Percentiles rank a stretch among this genome's conserved stretches.
Evolutionary conservation across 108 stramenopile genomes (phyloP).

Genomic region (Cyclotella sp.): DNA sequence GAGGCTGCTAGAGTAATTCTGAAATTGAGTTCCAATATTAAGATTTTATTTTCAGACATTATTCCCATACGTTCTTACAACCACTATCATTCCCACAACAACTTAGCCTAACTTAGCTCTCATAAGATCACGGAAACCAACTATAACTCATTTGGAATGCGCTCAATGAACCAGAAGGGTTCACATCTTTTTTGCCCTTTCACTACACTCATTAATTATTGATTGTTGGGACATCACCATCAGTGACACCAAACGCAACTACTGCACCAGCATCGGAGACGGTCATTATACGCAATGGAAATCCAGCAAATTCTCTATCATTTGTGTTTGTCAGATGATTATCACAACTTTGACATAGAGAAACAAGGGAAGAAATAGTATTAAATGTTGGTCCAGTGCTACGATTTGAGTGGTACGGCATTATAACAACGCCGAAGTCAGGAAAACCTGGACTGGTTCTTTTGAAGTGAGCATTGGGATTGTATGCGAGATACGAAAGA

Average conservation of each 20-base stretch:
- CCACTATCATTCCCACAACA: too few species aligned
- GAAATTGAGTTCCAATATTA: too few species aligned
- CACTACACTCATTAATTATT: background rate
- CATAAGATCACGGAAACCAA: too few species aligned
- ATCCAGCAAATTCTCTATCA: conserved; percentile 31
- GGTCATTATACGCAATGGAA: conserved; percentile 70
- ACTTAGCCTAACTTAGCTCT: too few species aligned
- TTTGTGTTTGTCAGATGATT: background rate
- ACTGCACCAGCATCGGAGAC: conserved; percentile 73
- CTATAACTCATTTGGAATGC: too few species aligned
- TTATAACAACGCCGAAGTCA: conserved; percentile 70
- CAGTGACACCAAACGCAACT: conserved; percentile 76
- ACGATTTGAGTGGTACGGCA: conserved; percentile 50
- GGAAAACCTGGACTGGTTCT: conserved; percentile 79
- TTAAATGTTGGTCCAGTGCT: conserved; percentile 36
- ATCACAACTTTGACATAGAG: conserved; percentile 25
- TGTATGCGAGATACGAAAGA: conserved; percentile 79
- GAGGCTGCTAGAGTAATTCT: too few species aligned
- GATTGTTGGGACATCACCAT: conserved; percentile 26
- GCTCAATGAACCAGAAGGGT: too few species aligned
- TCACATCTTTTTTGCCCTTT: too few species aligned
- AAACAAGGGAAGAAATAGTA: conserved; percentile 35
- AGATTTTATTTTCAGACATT: too few species aligned
- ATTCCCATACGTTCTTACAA: too few species aligned
- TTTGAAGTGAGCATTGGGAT: conserved; percentile 70